Base-by-base conservation (phyloP, 495 filamentous ascomycete species). In the Sabuloglossum arenarium region DNA sequence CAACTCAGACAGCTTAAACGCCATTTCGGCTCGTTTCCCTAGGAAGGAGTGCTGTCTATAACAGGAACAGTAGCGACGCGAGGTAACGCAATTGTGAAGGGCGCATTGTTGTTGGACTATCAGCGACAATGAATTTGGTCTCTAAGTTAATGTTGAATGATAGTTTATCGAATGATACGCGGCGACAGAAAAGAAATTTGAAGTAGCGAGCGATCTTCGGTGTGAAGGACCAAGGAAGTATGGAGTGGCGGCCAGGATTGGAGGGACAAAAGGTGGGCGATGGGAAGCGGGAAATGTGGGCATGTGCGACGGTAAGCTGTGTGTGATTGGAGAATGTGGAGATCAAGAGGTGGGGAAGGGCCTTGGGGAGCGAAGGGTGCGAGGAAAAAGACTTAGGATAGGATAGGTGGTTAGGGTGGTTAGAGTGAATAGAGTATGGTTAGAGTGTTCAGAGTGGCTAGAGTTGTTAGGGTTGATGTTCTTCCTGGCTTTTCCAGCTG, bases 1-100 rank as follows among this genome's bases (percentile, higher is more conserved):
- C 53, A 54, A 25, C 53, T 54, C 53, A 1, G 53, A 54, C 27
- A 54, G 37, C 53, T 54, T 54, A n/a, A 54, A 43, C 31, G 53
- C 30, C 53, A 54, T 54, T 14, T 43, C 37, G 30, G 53, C 10
- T 51, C 47, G 47, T n/a, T 16, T 30, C 24, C 24, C 47, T 51
- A 28, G n/a, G 47, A 19, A 3, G 25, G 14, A 11, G 28, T 27
- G 10, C n/a, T n/a, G 47, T 21, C 47, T 27, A 51, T 29, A 51
- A 29, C 47, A 12, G 28, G 24, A 51, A 30, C 47, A 30, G 12
- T 5, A 51, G 47, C 24, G 23, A 30, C 24, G 16, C 23, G 47
- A 51, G 47, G 24, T 19, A 51, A 30, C 47, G 47, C 47, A 51
- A 19, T 51, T 23, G 47, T 29, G 47, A 5, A 21, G 27, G 47